Evolutionary conservation across 2,329 filamentous ascomycete genomes (phyloP).

Genomic region (Penicillium freii): DNA sequence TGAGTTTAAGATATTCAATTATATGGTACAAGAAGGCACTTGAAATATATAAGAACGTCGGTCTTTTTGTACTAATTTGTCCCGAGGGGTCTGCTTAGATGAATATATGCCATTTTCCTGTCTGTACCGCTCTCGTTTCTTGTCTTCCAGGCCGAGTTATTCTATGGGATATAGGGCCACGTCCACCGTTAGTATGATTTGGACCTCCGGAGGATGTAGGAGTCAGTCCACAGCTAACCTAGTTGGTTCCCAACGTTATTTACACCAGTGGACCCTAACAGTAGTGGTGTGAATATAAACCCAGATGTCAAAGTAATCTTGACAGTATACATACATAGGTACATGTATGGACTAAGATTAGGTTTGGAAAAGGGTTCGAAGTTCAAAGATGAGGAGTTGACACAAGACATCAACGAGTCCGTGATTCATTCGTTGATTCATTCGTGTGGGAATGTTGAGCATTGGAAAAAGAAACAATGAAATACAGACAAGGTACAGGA

Average conservation of each 20-base stretch:
- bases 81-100: too few species aligned
- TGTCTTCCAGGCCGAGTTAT: too few species aligned
- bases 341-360: neutral
- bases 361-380: neutral
- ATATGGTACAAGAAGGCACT: neutral
- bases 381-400: neutral
- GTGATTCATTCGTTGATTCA: neutral
- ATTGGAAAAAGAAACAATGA: slow-evolving; percentile 2
- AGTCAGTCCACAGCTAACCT: too few species aligned
- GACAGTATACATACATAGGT: neutral
- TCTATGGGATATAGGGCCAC: too few species aligned
- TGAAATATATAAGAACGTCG: too few species aligned
- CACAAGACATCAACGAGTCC: neutral
- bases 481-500: slow-evolving; percentile 15
- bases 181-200: too few species aligned
- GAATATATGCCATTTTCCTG: too few species aligned
- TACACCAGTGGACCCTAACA: too few species aligned
- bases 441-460: neutral
- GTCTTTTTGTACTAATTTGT: too few species aligned
- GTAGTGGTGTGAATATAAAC: neutral
- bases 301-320: neutral
- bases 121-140: too few species aligned
- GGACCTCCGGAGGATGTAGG: too few species aligned
- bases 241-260: too few species aligned
- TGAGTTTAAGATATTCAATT: neutral